These are phyloP conservation scores for Pythium insidiosum DNA, from an alignment of 352 stramenopile genomes.

Conservation along the genomic window DNA sequence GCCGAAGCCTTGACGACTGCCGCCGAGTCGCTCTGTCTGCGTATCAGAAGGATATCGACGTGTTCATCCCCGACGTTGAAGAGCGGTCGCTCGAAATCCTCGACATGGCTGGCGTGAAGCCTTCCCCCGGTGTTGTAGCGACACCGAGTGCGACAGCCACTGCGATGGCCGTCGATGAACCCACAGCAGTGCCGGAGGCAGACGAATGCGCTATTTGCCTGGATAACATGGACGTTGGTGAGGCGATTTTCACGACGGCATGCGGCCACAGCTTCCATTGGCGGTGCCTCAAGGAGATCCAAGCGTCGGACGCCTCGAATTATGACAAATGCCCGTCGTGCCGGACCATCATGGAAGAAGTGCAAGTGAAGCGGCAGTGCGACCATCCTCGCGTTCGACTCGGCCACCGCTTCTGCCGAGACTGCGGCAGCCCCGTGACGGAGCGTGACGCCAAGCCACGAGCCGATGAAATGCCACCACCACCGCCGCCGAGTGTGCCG, in stretches of 20 bases:
- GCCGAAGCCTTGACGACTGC: slow-evolving; percentile 50
- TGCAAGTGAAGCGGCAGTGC: slow-evolving; percentile 80
- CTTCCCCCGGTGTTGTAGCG: slow-evolving; percentile 6
- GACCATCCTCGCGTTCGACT: slow-evolving; percentile 77
- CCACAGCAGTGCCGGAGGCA: slow-evolving; percentile 47
- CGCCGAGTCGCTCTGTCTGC: slow-evolving; percentile 7
- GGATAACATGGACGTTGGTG: slow-evolving; percentile 68
- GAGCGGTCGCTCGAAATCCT: slow-evolving; percentile 41
- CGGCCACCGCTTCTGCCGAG: slow-evolving; percentile 71
- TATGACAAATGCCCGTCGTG: slow-evolving; percentile 83
- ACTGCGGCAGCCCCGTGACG: slow-evolving; percentile 53
- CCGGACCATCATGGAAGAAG: slow-evolving; percentile 61
- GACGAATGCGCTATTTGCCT: slow-evolving; percentile 84
- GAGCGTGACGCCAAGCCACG: slow-evolving; percentile 63
- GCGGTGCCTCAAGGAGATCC: slow-evolving; percentile 78
- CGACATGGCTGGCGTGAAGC: slow-evolving; percentile 12
- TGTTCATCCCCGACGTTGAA: slow-evolving; percentile 51
- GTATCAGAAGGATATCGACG: slow-evolving; percentile 29
- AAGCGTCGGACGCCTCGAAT: slow-evolving; percentile 69
- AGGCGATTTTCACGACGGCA: slow-evolving; percentile 78
- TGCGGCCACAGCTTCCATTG: slow-evolving; percentile 85
- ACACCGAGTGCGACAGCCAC: slow-evolving; percentile 6
- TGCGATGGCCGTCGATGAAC: slow-evolving; percentile 13
- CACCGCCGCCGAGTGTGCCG: background rate
- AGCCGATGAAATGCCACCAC: slow-evolving; percentile 20